A percentile compares a stretch with the other conserved stretches of the same genome.
These are phyloP conservation scores for Ustilago vetiveriae DNA, from an alignment of 1,284 basidiomycete species.

Conservation along the genomic window DNA sequence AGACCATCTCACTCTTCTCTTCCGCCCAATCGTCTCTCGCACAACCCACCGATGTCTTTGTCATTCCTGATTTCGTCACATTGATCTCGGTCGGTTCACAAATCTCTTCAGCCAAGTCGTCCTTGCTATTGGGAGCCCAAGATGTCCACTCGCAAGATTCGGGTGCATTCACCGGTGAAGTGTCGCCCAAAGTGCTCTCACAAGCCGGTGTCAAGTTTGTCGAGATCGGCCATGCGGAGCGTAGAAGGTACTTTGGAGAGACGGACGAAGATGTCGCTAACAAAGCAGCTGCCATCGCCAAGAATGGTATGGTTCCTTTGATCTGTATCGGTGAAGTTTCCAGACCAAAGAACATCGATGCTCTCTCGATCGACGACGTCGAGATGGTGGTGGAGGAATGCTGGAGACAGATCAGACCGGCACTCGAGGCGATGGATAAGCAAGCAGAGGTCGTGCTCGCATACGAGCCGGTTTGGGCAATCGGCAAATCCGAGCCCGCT, in stretches of 20 bases:
- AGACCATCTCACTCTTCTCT: slow-evolving; percentile 25
- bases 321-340: slow-evolving; percentile 60
- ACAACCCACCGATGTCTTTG: slow-evolving; percentile 48
- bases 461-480: slow-evolving; percentile 65
- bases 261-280: slow-evolving; percentile 55
- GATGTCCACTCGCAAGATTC: slow-evolving; percentile 52
- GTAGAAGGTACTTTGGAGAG: slow-evolving; percentile 57
- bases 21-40: slow-evolving; percentile 6
- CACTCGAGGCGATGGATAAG: slow-evolving; percentile 27
- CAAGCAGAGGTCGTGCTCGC: slow-evolving; percentile 52
- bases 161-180: slow-evolving; percentile 61
- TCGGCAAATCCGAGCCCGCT: slow-evolving; percentile 56
- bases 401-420: slow-evolving; percentile 56
- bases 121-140: slow-evolving; percentile 56
- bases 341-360: slow-evolving; percentile 30
- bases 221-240: slow-evolving; percentile 63
- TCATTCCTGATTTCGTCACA: slow-evolving; percentile 63
- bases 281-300: slow-evolving; percentile 48
- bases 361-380: slow-evolving; percentile 19
- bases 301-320: slow-evolving; percentile 54
- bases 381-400: slow-evolving; percentile 52
- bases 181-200: slow-evolving; percentile 53
- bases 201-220: slow-evolving; percentile 57
- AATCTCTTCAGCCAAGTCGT: slow-evolving; percentile 11
- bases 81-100: slow-evolving; percentile 28